phyloP scores from a whole-genome alignment of 164 flowering plant species.

The Warburgia ugandensis region DNA sequence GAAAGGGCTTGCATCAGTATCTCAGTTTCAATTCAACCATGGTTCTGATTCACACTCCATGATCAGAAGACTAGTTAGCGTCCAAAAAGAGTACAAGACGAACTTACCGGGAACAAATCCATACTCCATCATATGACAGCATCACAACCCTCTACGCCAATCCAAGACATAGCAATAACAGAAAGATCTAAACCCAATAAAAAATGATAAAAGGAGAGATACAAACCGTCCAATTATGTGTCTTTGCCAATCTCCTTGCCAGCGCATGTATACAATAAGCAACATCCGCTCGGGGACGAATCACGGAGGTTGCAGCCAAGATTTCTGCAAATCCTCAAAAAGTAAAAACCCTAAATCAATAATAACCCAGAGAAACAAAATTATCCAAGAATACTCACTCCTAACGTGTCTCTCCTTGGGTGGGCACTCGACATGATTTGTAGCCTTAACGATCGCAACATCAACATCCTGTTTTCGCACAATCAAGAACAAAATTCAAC shows the following conservation, averaged over 20 bases:
- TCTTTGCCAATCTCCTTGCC: slow-evolving; percentile 71
- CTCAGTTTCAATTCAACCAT: neutral
- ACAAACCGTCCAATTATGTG: slow-evolving; percentile 92
- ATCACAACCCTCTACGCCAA: neutral
- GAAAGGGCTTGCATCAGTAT: no score
- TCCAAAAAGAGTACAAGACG: neutral
- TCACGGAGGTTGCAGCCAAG: slow-evolving; percentile 63
- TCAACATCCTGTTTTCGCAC: slow-evolving; percentile 95
- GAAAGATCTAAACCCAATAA: slow-evolving; percentile 1
- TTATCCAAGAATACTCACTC: slow-evolving; percentile 37
- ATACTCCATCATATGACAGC: no score
- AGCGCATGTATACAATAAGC: slow-evolving; percentile 88
- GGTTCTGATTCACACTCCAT: neutral
- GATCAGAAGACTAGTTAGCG: neutral
- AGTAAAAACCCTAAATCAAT: slow-evolving; percentile 1
- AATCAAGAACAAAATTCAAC: neutral
- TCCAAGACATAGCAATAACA: neutral
- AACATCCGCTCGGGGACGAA: slow-evolving; percentile 94
- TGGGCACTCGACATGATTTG: slow-evolving; percentile 92
- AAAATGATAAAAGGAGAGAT: neutral
- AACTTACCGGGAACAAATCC: neutral
- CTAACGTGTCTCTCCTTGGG: slow-evolving; percentile 93
- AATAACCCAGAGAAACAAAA: neutral
- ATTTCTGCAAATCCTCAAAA: slow-evolving; percentile 44
- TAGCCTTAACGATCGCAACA: slow-evolving; percentile 95